phyloP scores from a whole-genome alignment of 1,284 basidiomycete species.

The Salmacisia buchloeana region DNA sequence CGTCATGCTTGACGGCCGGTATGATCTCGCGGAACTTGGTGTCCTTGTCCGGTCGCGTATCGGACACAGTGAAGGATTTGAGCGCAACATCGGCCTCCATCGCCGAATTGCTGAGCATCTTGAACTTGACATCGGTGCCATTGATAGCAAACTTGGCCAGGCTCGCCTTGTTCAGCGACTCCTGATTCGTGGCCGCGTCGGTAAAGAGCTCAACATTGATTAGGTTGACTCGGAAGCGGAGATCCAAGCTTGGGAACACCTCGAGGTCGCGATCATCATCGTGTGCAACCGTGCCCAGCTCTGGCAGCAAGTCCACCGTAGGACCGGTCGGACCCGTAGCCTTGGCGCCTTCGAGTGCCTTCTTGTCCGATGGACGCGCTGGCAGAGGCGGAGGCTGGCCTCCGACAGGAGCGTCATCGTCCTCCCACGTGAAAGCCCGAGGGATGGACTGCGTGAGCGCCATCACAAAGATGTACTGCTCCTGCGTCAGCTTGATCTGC shows the following conservation, averaged over 20 bases:
- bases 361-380: neutral
- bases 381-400: conserved; percentile 6
- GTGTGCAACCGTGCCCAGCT: conserved; percentile 52
- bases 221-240: conserved; percentile 68
- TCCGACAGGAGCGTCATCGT: conserved; percentile 27
- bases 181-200: conserved; percentile 60
- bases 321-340: conserved; percentile 11
- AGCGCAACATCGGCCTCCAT: conserved; percentile 81
- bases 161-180: conserved; percentile 68
- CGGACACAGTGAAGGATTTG: conserved; percentile 83
- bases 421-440: conserved; percentile 57
- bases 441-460: conserved; percentile 69
- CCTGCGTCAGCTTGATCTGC: conserved; percentile 78
- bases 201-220: conserved; percentile 92
- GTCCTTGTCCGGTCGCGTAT: conserved; percentile 68
- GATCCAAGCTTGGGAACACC: conserved; percentile 60
- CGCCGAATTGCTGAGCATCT: conserved; percentile 75
- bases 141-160: conserved; percentile 81
- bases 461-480: conserved; percentile 79
- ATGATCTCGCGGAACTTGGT: conserved; percentile 92
- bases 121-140: conserved; percentile 72
- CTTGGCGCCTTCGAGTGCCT: neutral
- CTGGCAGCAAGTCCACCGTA: conserved; percentile 55
- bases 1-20: conserved; percentile 78
- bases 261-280: conserved; percentile 23